Conservation (phyloP, 2,329 filamentous ascomycete genomes). For the Aspergillus aculeatinus region DNA sequence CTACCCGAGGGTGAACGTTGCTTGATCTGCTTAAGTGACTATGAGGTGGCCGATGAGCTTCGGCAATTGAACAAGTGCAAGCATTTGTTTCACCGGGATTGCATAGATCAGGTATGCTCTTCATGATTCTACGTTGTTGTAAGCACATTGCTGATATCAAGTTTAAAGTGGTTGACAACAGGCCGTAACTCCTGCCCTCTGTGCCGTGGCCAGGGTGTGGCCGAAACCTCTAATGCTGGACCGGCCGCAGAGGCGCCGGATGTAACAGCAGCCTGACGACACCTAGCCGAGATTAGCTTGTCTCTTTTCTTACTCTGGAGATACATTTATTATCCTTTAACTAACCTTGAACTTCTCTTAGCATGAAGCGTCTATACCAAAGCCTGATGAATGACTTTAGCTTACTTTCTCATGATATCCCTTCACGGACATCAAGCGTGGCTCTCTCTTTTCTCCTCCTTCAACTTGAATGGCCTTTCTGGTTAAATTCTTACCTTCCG, state of each 20-base stretch:
- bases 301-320: neutral
- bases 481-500: constrained; percentile 12
- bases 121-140: neutral
- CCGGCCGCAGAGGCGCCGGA: constrained; percentile 17
- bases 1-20: constrained; percentile 57
- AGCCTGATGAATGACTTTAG: constrained; percentile 26
- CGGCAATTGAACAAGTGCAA: constrained; percentile 62
- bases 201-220: constrained; percentile 43
- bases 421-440: constrained; percentile 31
- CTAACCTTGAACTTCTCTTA: constrained; percentile 21
- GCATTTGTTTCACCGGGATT: constrained; percentile 67
- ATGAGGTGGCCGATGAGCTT: constrained; percentile 61
- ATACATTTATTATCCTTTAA: constrained; percentile 6
- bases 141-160: constrained; percentile 29
- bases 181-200: constrained; percentile 42
- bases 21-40: constrained; percentile 66
- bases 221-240: constrained; percentile 31
- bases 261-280: constrained; percentile 17
- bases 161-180: constrained; percentile 63
- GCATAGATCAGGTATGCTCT: constrained; percentile 63
- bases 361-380: constrained; percentile 34
- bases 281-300: constrained; percentile 2
- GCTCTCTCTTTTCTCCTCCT: constrained; percentile 17
- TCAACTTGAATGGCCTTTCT: constrained; percentile 17
- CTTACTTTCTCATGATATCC: constrained; percentile 11